phyloP scores from a whole-genome alignment of 225 moss, liverwort and hornwort species.

The Polytrichum formosum region DNA sequence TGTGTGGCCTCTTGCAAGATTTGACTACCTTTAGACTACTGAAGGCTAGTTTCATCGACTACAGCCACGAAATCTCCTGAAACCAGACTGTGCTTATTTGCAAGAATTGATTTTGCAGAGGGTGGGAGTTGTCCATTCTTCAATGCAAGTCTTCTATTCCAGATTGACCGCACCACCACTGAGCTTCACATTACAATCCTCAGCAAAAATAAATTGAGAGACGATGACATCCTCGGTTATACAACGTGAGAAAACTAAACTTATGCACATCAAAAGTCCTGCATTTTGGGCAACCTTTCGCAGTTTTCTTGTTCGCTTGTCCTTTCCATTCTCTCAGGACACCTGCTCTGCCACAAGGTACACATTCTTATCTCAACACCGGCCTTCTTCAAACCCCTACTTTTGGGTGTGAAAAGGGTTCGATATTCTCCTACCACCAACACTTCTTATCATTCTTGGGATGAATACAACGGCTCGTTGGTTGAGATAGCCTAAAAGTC shows the following conservation, averaged over 20 bases:
- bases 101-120: constrained; percentile 17
- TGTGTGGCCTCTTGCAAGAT: too few relatives aligned
- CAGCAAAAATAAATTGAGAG: constrained; percentile 26
- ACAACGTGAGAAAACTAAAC: constrained; percentile 23
- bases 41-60: too few relatives aligned
- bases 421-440: background rate
- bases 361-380: background rate
- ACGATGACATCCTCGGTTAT: constrained; percentile 36
- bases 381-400: too few relatives aligned
- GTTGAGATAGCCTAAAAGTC: too few relatives aligned
- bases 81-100: too few relatives aligned
- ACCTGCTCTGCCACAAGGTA: background rate
- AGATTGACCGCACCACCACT: constrained; percentile 20
- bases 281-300: too few relatives aligned
- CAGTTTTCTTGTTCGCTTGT: too few relatives aligned
- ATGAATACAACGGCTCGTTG: too few relatives aligned
- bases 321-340: background rate
- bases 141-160: constrained; percentile 21
- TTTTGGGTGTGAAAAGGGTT: background rate
- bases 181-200: constrained; percentile 21
- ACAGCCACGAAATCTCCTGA: too few relatives aligned
- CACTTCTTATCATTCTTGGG: background rate
- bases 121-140: constrained; percentile 42
- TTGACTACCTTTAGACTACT: too few relatives aligned
- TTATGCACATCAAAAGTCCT: too few relatives aligned